Evolutionary conservation across 2,329 filamentous ascomycete genomes (phyloP).

Genomic region (Acrocalymma vagum): DNA sequence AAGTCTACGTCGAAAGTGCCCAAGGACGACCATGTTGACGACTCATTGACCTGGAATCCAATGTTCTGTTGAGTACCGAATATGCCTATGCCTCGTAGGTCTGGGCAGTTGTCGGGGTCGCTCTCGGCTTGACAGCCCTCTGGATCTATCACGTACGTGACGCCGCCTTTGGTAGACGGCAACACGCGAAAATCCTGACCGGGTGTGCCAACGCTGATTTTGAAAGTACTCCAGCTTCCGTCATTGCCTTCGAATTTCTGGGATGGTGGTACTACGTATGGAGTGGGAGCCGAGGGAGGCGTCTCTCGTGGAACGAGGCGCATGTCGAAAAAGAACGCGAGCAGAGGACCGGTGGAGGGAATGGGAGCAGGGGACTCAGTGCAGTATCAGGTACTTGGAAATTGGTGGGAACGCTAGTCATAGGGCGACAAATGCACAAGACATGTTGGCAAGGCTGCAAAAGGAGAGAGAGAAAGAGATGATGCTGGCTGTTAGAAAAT

Average conservation of each 20-base stretch:
- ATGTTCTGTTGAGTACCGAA: slow-evolving; percentile 38
- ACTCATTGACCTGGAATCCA: slow-evolving; percentile 40
- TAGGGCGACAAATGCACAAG: no score
- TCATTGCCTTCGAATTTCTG: slow-evolving; percentile 51
- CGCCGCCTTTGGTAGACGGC: slow-evolving; percentile 42
- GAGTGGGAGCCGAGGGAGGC: slow-evolving; percentile 19
- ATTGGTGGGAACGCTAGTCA: no score
- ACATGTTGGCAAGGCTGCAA: no score
- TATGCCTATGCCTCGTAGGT: slow-evolving; percentile 37
- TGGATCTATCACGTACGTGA: slow-evolving; percentile 41
- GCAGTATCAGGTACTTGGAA: slow-evolving; percentile 6
- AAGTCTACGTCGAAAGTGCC: slow-evolving; percentile 41
- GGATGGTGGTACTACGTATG: slow-evolving; percentile 43
- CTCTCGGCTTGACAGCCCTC: slow-evolving; percentile 41
- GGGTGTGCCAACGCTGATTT: slow-evolving; percentile 49
- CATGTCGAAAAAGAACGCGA: slow-evolving; percentile 25
- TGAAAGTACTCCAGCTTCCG: slow-evolving; percentile 53
- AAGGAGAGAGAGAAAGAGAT: no score
- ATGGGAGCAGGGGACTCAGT: slow-evolving; percentile 3
- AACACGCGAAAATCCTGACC: slow-evolving; percentile 49
- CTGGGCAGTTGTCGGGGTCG: slow-evolving; percentile 39
- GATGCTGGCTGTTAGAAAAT: no score
- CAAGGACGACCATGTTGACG: slow-evolving; percentile 42
- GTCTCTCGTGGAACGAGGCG: slow-evolving; percentile 25
- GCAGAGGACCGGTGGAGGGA: not conserved